Evolutionary conservation across 768 basidiomycete genomes (phyloP).

Genomic region (Lyophyllum shimeji): DNA sequence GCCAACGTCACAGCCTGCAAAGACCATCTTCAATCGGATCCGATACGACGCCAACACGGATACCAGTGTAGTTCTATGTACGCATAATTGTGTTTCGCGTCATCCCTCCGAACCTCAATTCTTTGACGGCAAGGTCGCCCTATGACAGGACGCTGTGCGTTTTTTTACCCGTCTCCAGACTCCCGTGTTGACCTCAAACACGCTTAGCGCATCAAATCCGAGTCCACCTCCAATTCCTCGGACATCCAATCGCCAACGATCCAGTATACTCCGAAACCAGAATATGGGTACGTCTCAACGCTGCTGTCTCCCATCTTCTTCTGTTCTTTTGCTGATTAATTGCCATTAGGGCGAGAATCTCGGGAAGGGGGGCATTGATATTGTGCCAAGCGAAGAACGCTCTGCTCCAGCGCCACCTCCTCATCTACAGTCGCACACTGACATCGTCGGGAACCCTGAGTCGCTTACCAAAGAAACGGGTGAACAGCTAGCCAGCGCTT

Average conservation of each 20-base stretch:
- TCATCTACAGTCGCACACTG: slow-evolving; percentile 40
- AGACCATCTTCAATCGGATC: slow-evolving; percentile 84
- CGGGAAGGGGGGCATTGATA: slow-evolving; percentile 82
- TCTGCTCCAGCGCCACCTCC: slow-evolving; percentile 58
- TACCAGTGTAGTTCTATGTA: slow-evolving; percentile 87
- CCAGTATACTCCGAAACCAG: slow-evolving; percentile 83
- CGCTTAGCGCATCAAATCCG: slow-evolving; percentile 90
- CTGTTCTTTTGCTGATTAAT: slow-evolving; percentile 3
- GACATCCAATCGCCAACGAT: slow-evolving; percentile 93
- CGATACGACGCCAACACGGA: slow-evolving; percentile 78
- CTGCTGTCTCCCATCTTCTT: not conserved
- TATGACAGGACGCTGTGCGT: slow-evolving; percentile 88
- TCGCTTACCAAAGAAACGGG: slow-evolving; percentile 26
- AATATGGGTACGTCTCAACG: slow-evolving; percentile 75
- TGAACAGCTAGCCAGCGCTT: slow-evolving; percentile 8
- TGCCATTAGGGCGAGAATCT: slow-evolving; percentile 58
- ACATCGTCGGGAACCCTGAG: slow-evolving; percentile 47
- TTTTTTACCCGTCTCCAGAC: slow-evolving; percentile 6
- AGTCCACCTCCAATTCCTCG: slow-evolving; percentile 94
- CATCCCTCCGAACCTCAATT: not conserved
- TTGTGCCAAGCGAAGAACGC: slow-evolving; percentile 65
- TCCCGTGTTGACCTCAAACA: slow-evolving; percentile 5
- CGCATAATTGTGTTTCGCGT: slow-evolving; percentile 17
- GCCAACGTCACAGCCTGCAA: slow-evolving; percentile 58
- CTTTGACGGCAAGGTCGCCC: slow-evolving; percentile 61